A percentile compares a stretch with the other conserved stretches of the same genome.
These are phyloP conservation scores for Gossypium mustelinum DNA, from an alignment of 345 rosid genomes.

Conservation along the genomic window DNA sequence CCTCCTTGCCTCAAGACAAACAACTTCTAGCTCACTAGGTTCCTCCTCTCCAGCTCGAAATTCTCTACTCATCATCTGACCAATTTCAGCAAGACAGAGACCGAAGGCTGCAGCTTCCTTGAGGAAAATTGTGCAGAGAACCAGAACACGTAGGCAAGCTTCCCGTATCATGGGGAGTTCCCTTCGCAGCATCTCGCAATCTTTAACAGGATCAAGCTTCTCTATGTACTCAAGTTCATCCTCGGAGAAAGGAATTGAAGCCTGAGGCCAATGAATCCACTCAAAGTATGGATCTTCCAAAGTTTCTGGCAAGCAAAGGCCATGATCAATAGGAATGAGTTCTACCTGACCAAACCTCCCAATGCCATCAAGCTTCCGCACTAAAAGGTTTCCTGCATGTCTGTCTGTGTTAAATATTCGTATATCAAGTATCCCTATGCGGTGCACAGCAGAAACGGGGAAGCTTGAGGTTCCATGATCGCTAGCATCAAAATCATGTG, in stretches of 20 bases:
- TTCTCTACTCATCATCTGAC: slow-evolving; percentile 99
- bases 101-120: slow-evolving; percentile 82
- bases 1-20: slow-evolving; percentile 87
- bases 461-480: slow-evolving; percentile 88
- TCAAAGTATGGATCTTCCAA: slow-evolving; percentile 97
- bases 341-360: slow-evolving; percentile 82
- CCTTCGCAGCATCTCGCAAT: slow-evolving; percentile 67
- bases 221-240: slow-evolving; percentile 84
- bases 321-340: slow-evolving; percentile 95
- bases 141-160: slow-evolving; percentile 76
- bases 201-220: slow-evolving; percentile 55
- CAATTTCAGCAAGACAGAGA: slow-evolving; percentile 93
- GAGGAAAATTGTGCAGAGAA: slow-evolving; percentile 79
- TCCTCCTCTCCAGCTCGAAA: slow-evolving; percentile 82
- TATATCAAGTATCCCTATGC: slow-evolving; percentile 83
- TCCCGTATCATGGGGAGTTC: slow-evolving; percentile 96
- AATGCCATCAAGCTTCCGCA: slow-evolving; percentile 66
- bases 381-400: slow-evolving; percentile 95
- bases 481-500: slow-evolving; percentile 84
- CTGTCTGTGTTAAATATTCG: slow-evolving; percentile 94
- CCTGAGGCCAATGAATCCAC: slow-evolving; percentile 99
- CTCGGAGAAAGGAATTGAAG: slow-evolving; percentile 97
- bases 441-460: slow-evolving; percentile 88
- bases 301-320: slow-evolving; percentile 92
- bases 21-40: slow-evolving; percentile 93